Evolutionary conservation across 805 yeast species (phyloP), one percentile per base, ranked within the genome.

Genomic region (Saturnispora bothae): DNA sequence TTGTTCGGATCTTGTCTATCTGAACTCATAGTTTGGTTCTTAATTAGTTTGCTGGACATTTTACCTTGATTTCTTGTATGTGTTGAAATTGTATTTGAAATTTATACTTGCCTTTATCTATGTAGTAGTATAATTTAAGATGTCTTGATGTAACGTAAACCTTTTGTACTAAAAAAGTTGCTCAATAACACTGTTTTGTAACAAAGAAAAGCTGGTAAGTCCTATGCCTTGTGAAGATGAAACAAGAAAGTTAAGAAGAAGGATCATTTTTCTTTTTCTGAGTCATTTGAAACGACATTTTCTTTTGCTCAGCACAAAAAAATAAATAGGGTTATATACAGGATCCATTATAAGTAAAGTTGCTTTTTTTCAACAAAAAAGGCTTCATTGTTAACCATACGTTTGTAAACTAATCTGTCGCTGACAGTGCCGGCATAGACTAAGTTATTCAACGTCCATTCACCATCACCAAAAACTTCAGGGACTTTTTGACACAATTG

Each of bases 401-500:
- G 42, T 10, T 47, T 45, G 39, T 47, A 60, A 1, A 47, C 52
- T 6, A 58, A 31, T 23, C 60, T 42, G 21, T 57, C 59, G 7
- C 51, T 36, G 6, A 59, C 58, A 3, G 59, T 56, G 3, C 56
- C 60, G 2, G 61, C 77, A 59, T 43, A 64, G 45, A 63, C 76
- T 63, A 64, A 53, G 45, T 60, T 63, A 27, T 66, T 58, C 1
- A 69, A 62, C 1, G 66, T 59, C 76, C 77, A 73, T 14, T 57
- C 55, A 1, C 78, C 78, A 27, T 45, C 56, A 14, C 59, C 62
- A 47, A 64, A 80, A 1, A 81, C 66, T 13, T 48, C 53, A 13
- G 60, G 60, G 4, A 49, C 36, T 27, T 45, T 47, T 46, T 76
- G 78, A 3, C 83, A 79, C 3, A 78, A 68, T 15, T 67, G 62